A percentile compares a stretch with the other conserved stretches of the same genome.
These are phyloP conservation scores for Dentiscutata heterogama DNA, from an alignment of 371 early-diverging fungal species.

Conservation along the genomic window DNA sequence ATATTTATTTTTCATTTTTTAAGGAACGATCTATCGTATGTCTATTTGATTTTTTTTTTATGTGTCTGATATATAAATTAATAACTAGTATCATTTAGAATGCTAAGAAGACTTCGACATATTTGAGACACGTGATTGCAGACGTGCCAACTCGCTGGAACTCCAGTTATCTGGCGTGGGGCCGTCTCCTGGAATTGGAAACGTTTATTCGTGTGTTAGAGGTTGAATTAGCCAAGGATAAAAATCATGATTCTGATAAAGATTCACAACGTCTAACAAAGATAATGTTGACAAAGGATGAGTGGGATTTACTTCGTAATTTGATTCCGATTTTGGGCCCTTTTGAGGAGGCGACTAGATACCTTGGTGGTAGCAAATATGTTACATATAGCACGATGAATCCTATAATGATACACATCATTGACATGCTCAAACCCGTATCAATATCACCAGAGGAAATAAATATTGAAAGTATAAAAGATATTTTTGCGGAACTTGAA, in stretches of 20 bases:
- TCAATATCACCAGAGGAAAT: background rate
- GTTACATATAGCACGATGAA: background rate
- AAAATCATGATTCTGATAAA: background rate
- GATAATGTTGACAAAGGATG: background rate
- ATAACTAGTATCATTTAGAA: background rate
- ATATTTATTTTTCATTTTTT: background rate
- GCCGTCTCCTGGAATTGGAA: background rate
- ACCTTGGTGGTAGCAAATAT: background rate
- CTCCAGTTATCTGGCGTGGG: background rate
- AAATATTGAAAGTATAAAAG: background rate
- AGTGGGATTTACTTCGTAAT: background rate
- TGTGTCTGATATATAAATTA: background rate
- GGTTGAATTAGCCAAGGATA: background rate
- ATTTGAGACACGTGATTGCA: background rate
- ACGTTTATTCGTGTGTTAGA: background rate
- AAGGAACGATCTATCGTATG: background rate
- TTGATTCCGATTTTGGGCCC: too few relatives aligned
- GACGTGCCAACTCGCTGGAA: background rate
- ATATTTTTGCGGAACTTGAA: background rate
- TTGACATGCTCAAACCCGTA: background rate
- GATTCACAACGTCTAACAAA: background rate
- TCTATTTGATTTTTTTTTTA: constrained; percentile 2
- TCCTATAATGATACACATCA: background rate
- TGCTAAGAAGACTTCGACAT: background rate
- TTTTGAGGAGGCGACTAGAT: too few relatives aligned